Evolutionary conservation across 306 rosid genomes (phyloP), one percentile per base, ranked within the genome.

Genomic region (Pachyrhizus erosus): DNA sequence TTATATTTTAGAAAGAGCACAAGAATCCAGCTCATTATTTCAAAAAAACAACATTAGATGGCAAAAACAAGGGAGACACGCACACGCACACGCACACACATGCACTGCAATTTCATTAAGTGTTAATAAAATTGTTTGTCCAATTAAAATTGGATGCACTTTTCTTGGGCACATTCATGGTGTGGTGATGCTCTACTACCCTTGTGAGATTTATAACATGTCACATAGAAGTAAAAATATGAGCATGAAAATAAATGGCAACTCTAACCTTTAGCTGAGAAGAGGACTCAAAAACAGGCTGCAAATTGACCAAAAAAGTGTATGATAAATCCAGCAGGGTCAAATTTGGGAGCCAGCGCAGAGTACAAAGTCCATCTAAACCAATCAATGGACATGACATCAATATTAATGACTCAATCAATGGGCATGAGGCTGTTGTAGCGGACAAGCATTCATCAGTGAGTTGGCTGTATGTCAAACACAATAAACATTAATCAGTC

Each of bases 341-440:
- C 86, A 96, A 85, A 85, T 83, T 88, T 40, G 89, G 88, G 80
- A 96, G 98, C 83, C 88, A 82, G 7, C 66, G 87, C 86, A 96
- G 75, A 49, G 99, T 91, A 79, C 88, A 84, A 33, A 93, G 99
- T 60, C 97, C 98, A 26, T 88, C 89, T 54, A 96, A 87, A 82
- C 98, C 97, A 76, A 96, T 88, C 0, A 95, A 96, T 6, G 92
- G 94, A 82, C 99, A 96, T 31, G 98, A 96, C 99, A 93, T 94
- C 83, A 96, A 87, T 86, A 96, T 92, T 65, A 96, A 87, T 17
- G 97, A 89, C 86, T 93, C 98, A 33, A 96, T 91, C 85, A 89
- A 83, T 1, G 91, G 90, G 89, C 99, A 96, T 8, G 97, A 92
- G 65, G 91, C 89, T 43, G 98, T 89, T 42, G 99, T 96, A 24